Conservation (phyloP, 345 rosid genomes). For the Sisymbrium altissimum region DNA sequence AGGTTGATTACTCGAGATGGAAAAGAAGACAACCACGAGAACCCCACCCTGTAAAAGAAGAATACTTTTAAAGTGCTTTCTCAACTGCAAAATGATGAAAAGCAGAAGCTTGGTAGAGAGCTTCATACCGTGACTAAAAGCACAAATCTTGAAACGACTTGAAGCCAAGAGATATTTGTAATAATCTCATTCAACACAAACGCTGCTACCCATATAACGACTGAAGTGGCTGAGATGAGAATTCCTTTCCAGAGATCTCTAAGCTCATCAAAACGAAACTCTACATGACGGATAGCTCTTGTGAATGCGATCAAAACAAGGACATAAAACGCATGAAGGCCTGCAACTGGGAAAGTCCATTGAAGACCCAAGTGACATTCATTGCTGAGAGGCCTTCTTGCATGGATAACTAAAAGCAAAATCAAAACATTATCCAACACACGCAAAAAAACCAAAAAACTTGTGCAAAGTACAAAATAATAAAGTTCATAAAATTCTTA, state of each 20-base stretch:
- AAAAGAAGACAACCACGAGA: constrained; percentile 70
- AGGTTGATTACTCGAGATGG: constrained; percentile 83
- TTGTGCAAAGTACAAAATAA: not conserved
- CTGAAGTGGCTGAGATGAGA: constrained; percentile 56
- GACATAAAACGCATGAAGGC: constrained; percentile 57
- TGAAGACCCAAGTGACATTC: constrained; percentile 58
- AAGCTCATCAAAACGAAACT: constrained; percentile 83
- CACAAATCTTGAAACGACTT: constrained; percentile 72
- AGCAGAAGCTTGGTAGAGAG: not conserved
- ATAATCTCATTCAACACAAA: constrained; percentile 65
- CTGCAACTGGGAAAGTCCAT: constrained; percentile 57
- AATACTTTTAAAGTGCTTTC: not conserved
- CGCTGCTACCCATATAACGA: constrained; percentile 73
- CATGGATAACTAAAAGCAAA: constrained; percentile 51
- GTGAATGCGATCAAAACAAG: constrained; percentile 58
- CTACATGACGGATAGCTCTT: constrained; percentile 64
- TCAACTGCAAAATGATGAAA: not conserved
- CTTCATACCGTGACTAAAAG: constrained; percentile 62
- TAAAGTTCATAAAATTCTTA: constrained; percentile 34
- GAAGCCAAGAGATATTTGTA: constrained; percentile 63
- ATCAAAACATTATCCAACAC: constrained; percentile 10
- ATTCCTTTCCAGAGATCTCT: constrained; percentile 86
- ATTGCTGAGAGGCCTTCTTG: constrained; percentile 52
- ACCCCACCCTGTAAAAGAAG: constrained; percentile 53
- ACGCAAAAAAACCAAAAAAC: not conserved